These are phyloP conservation scores for Calonectria pseudoturangicola DNA, from an alignment of 2,329 filamentous ascomycete species.

Conservation along the genomic window DNA sequence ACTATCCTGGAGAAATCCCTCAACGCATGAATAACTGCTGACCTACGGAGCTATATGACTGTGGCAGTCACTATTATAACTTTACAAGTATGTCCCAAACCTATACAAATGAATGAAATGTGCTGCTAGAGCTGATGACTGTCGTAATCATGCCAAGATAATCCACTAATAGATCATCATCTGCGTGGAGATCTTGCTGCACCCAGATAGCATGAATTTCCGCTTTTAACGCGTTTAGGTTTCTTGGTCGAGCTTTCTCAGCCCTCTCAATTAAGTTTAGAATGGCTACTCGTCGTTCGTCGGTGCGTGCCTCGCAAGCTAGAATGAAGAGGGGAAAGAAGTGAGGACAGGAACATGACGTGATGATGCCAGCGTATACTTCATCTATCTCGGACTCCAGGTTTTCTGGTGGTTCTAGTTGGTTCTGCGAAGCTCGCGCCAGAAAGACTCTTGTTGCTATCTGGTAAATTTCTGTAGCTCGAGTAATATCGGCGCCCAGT, in stretches of 20 bases:
- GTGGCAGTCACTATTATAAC: too few relatives aligned
- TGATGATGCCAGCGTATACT: constrained; percentile 51
- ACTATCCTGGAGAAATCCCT: too few relatives aligned
- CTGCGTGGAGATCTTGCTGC: constrained; percentile 57
- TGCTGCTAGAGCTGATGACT: not conserved
- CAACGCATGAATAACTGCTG: too few relatives aligned
- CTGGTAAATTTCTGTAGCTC: constrained; percentile 49
- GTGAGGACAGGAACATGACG: constrained; percentile 46
- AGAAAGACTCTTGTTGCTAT: constrained; percentile 58
- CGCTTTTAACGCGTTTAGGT: constrained; percentile 45
- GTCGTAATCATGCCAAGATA: not conserved
- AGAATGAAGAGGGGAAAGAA: constrained; percentile 52
- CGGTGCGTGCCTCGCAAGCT: constrained; percentile 51
- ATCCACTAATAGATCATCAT: not conserved
- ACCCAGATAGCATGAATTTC: constrained; percentile 58
- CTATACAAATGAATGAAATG: not conserved
- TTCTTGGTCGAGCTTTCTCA: constrained; percentile 44
- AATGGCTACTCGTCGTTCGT: constrained; percentile 42
- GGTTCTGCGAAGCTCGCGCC: constrained; percentile 45
- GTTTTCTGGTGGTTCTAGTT: constrained; percentile 31
- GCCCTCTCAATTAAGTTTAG: constrained; percentile 55
- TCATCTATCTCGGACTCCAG: constrained; percentile 48
- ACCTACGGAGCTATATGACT: too few relatives aligned
- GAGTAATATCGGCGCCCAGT: rapidly evolving
- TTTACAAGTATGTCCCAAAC: not conserved